These are phyloP conservation scores for Linnemannia hyalina DNA, from an alignment of 192 early-diverging fungal species.

Conservation along the genomic window DNA sequence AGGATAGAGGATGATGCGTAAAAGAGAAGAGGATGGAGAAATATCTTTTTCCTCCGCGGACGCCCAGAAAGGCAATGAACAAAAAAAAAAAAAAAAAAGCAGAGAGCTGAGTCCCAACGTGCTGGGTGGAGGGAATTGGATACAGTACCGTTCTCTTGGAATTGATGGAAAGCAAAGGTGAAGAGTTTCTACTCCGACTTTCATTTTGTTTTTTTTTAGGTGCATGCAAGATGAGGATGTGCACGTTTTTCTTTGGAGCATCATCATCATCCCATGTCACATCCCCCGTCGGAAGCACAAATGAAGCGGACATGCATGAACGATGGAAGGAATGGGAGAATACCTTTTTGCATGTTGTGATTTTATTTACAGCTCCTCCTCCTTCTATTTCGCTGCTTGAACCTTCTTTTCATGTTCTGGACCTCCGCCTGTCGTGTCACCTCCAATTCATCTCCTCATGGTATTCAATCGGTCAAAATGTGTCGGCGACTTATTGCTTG, in stretches of 20 bases:
- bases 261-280: not conserved
- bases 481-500: not conserved
- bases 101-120: not conserved
- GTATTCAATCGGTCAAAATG: not conserved
- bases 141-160: not conserved
- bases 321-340: not conserved
- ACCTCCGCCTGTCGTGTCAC: not conserved
- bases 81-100: not conserved
- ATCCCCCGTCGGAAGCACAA: not conserved
- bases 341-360: not conserved
- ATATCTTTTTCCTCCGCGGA: slow-evolving; percentile 1
- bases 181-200: not conserved
- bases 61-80: not conserved
- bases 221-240: not conserved
- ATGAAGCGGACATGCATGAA: slow-evolving; percentile 1
- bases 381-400: not conserved
- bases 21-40: not conserved
- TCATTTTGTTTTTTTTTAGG: not conserved
- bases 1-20: not conserved
- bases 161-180: not conserved
- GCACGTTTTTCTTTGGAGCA: not conserved
- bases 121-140: not conserved
- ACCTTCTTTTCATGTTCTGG: slow-evolving; percentile 1
- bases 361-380: not conserved
- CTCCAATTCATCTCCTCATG: not conserved